phyloP scores from a whole-genome alignment of 441 rosid genomes.

The Flueggea neowawraea region DNA sequence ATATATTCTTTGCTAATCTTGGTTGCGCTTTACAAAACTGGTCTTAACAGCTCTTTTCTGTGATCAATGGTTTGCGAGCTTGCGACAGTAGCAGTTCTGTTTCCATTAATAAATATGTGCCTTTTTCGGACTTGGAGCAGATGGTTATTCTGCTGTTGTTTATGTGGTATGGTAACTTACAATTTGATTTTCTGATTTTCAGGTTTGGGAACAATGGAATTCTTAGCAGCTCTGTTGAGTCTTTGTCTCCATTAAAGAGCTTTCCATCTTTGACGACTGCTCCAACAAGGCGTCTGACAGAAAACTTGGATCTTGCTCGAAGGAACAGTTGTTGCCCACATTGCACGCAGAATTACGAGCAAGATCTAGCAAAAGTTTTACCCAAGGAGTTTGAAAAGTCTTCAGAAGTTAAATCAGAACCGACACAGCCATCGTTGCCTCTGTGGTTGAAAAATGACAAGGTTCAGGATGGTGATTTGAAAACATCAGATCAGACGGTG shows the following conservation, averaged over 20 bases:
- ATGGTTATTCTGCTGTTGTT: not conserved
- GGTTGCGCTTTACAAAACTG: no score
- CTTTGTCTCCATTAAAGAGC: conserved; percentile 49
- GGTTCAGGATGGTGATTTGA: conserved; percentile 29
- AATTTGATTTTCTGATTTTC: conserved; percentile 5
- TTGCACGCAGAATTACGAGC: conserved; percentile 63
- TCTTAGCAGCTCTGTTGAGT: conserved; percentile 50
- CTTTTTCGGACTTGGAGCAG: no score
- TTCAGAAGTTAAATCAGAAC: conserved; percentile 42
- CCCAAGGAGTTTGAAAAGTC: conserved; percentile 39
- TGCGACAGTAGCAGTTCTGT: no score
- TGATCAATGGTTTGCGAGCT: no score
- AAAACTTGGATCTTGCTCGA: conserved; percentile 47
- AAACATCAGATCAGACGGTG: conserved; percentile 31
- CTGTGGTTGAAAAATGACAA: conserved; percentile 83
- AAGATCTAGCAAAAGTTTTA: conserved; percentile 52
- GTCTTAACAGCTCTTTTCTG: no score
- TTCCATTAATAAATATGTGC: no score
- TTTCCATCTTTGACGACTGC: conserved; percentile 35
- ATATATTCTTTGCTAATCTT: not conserved
- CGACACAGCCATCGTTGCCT: conserved; percentile 44
- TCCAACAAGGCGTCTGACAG: conserved; percentile 30
- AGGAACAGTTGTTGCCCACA: conserved; percentile 59
- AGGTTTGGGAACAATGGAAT: conserved; percentile 61
- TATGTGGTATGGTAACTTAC: not conserved